These are phyloP conservation scores for Jaltomata sinuosa DNA, from an alignment of 257 asterid species.

Conservation along the genomic window DNA sequence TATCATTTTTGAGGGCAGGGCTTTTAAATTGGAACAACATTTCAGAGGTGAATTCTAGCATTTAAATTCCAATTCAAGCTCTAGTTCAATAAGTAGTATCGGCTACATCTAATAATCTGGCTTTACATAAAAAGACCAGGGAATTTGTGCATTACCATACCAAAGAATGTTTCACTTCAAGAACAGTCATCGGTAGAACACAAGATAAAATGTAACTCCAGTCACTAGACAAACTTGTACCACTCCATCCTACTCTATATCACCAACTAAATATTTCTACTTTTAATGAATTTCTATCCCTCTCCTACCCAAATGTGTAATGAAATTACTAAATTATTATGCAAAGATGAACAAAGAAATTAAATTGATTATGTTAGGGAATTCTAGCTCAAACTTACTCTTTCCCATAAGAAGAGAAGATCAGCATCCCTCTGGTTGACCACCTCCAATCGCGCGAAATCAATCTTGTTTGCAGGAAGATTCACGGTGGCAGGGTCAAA, in stretches of 20 bases:
- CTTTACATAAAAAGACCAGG: not conserved
- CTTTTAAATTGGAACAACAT: not conserved
- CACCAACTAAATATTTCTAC: not conserved
- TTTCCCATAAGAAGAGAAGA: constrained; percentile 59
- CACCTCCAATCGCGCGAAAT: constrained; percentile 26
- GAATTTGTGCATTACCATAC: not conserved
- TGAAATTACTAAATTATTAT: not conserved
- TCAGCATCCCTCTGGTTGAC: constrained; percentile 89
- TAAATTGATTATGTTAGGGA: not conserved
- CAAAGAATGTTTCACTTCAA: not conserved
- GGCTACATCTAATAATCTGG: not conserved
- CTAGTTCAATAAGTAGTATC: not conserved
- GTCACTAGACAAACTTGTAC: not conserved
- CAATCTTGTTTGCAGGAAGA: constrained; percentile 44
- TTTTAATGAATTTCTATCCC: not conserved
- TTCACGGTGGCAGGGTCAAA: constrained; percentile 62
- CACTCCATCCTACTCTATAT: not conserved
- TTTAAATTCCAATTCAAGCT: not conserved
- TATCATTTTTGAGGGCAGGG: not conserved
- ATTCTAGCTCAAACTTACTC: constrained; percentile 27
- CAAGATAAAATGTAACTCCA: not conserved
- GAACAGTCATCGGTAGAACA: not conserved
- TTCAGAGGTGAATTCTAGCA: not conserved
- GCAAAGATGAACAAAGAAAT: not conserved
- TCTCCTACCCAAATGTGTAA: not conserved